A percentile compares a stretch with the other conserved stretches of the same genome.
These are phyloP conservation scores for Pyrus communis DNA, from an alignment of 306 rosid genomes.

Conservation along the genomic window DNA sequence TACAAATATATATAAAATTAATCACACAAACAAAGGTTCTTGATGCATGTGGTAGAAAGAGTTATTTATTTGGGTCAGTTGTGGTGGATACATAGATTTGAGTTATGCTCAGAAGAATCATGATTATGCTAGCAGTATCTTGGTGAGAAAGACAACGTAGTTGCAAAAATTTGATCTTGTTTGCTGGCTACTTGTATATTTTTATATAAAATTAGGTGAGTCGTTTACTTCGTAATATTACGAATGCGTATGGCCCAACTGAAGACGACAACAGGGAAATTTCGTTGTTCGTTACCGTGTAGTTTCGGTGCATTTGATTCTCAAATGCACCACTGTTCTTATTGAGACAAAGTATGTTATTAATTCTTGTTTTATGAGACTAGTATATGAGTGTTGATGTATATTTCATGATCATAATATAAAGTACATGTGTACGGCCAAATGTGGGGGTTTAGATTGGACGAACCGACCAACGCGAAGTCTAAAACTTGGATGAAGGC, in stretches of 20 bases:
- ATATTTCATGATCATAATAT: no score
- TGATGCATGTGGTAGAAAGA: neutral
- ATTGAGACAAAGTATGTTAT: neutral
- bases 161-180: neutral
- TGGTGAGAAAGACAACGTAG: conserved; percentile 1
- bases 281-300: neutral
- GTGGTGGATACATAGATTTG: neutral
- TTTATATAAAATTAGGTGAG: neutral
- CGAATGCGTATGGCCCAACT: neutral
- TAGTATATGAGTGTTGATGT: no score
- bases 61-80: no score
- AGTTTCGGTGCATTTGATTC: neutral
- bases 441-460: neutral
- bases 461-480: neutral
- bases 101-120: neutral
- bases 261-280: neutral
- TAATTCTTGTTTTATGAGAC: no score
- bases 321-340: neutral
- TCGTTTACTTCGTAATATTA: neutral
- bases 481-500: neutral
- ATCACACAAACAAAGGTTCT: neutral
- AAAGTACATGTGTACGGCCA: neutral
- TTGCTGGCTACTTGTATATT: neutral
- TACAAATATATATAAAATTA: neutral
- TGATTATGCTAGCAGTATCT: neutral